Conservation (phyloP, 768 basidiomycete genomes). For the Leucocoprinus sp. region DNA sequence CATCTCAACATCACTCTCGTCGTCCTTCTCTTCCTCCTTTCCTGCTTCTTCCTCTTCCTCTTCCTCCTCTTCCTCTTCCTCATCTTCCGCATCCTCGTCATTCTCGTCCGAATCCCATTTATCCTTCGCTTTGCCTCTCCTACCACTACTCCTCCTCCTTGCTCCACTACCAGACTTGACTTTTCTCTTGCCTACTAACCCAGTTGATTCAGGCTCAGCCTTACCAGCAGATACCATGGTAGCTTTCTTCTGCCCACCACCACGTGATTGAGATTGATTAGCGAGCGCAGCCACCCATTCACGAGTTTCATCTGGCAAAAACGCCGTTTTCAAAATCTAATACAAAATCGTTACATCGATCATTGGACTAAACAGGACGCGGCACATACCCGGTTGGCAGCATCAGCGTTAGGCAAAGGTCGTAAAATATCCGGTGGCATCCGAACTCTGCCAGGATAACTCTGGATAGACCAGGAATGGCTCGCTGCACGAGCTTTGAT, state of each 20-base stretch:
- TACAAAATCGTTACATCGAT: background rate
- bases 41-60: background rate
- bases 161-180: background rate
- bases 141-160: constrained; percentile 10
- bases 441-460: constrained; percentile 73
- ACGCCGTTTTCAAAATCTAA: constrained; percentile 61
- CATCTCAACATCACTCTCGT: constrained; percentile 9
- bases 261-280: constrained; percentile 30
- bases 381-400: constrained; percentile 46
- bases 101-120: constrained; percentile 10
- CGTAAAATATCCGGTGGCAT: constrained; percentile 80
- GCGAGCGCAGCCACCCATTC: constrained; percentile 48
- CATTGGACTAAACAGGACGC: background rate
- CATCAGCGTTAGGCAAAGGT: constrained; percentile 56
- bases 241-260: constrained; percentile 36
- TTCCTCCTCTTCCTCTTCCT: background rate
- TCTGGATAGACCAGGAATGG: constrained; percentile 68
- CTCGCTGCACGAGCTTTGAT: constrained; percentile 61
- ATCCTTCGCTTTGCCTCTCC: constrained; percentile 6
- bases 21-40: background rate
- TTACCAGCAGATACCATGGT: constrained; percentile 17
- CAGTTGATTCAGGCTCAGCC: background rate
- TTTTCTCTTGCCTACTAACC: constrained; percentile 5
- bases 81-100: constrained; percentile 3
- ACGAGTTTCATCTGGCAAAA: constrained; percentile 53